Percentiles rank a stretch among this genome's conserved stretches.
Conservation (phyloP, 1,284 basidiomycete genomes). For the Irpex rosettiformis region DNA sequence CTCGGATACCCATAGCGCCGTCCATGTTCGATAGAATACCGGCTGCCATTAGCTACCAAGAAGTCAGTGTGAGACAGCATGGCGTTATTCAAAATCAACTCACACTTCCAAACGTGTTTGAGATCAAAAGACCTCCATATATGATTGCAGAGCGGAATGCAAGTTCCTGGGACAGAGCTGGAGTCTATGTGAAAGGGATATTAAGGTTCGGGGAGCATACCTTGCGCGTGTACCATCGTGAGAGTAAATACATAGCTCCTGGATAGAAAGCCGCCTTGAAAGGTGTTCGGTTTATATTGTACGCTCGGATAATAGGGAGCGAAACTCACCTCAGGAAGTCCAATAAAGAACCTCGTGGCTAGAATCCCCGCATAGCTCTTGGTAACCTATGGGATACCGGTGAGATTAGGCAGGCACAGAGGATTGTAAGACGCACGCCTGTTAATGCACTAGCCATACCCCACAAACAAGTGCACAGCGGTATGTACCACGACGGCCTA, state of each 20-base stretch:
- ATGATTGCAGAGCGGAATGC: slow-evolving; percentile 69
- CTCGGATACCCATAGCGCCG: slow-evolving; percentile 59
- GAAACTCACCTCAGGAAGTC: slow-evolving; percentile 50
- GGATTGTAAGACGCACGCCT: slow-evolving; percentile 42
- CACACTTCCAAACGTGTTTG: slow-evolving; percentile 74
- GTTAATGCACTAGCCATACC: slow-evolving; percentile 60
- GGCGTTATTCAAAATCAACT: slow-evolving; percentile 26
- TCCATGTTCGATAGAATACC: slow-evolving; percentile 71
- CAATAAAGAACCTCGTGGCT: slow-evolving; percentile 58
- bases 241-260: slow-evolving; percentile 59
- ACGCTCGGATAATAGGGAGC: neutral
- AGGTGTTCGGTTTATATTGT: neutral
- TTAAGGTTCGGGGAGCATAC: slow-evolving; percentile 32
- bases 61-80: neutral
- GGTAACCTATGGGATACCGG: slow-evolving; percentile 39
- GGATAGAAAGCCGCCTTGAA: slow-evolving; percentile 61
- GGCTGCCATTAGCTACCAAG: slow-evolving; percentile 55
- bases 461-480: slow-evolving; percentile 56
- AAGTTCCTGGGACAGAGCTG: slow-evolving; percentile 61
- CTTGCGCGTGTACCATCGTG: slow-evolving; percentile 65
- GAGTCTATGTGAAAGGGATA: too few species aligned
- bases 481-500: slow-evolving; percentile 64
- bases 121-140: slow-evolving; percentile 65
- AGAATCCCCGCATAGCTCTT: slow-evolving; percentile 53
- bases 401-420: too few species aligned